Evolutionary conservation across 2,329 filamentous ascomycete species (phyloP).

Genomic region (Ceratocystiopsis minuta): DNA sequence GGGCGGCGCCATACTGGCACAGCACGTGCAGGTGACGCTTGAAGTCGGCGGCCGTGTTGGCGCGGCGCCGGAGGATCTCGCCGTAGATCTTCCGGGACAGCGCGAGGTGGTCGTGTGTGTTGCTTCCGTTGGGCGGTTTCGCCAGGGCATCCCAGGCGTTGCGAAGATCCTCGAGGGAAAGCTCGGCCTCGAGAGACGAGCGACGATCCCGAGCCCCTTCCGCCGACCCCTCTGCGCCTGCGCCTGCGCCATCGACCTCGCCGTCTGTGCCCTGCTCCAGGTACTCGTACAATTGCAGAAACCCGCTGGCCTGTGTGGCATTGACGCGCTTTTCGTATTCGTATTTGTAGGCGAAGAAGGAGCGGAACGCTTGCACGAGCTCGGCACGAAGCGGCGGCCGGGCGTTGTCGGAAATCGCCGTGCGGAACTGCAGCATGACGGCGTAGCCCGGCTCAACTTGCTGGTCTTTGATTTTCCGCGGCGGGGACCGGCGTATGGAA

Average conservation of each 20-base stretch:
- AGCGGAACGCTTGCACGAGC: slow-evolving; percentile 44
- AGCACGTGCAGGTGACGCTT: slow-evolving; percentile 30
- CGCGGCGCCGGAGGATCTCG: slow-evolving; percentile 14
- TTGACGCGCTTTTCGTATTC: slow-evolving; percentile 33
- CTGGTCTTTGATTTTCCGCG: slow-evolving; percentile 40
- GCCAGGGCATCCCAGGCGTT: slow-evolving; percentile 21
- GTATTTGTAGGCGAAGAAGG: slow-evolving; percentile 42
- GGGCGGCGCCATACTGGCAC: slow-evolving; percentile 33
- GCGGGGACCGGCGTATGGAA: slow-evolving; percentile 37
- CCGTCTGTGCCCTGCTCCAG: slow-evolving; percentile 20
- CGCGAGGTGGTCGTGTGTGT: slow-evolving; percentile 23
- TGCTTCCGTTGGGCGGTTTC: neutral
- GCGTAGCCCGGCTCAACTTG: slow-evolving; percentile 54
- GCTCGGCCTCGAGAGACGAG: neutral
- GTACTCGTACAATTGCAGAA: slow-evolving; percentile 27
- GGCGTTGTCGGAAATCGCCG: slow-evolving; percentile 41
- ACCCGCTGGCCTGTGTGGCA: slow-evolving; percentile 46
- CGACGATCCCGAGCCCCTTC: too few relatives aligned
- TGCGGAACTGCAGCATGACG: slow-evolving; percentile 49
- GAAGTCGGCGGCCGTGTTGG: slow-evolving; percentile 16
- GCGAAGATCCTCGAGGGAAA: slow-evolving; percentile 24
- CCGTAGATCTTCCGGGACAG: slow-evolving; percentile 27
- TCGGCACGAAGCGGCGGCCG: slow-evolving; percentile 46
- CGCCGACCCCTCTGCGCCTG: too few relatives aligned
- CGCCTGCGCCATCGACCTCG: slow-evolving; percentile 8